A percentile compares a stretch with the other conserved stretches of the same genome.
Conservation (phyloP, 306 rosid genomes). For the Arachis hypogaea region DNA sequence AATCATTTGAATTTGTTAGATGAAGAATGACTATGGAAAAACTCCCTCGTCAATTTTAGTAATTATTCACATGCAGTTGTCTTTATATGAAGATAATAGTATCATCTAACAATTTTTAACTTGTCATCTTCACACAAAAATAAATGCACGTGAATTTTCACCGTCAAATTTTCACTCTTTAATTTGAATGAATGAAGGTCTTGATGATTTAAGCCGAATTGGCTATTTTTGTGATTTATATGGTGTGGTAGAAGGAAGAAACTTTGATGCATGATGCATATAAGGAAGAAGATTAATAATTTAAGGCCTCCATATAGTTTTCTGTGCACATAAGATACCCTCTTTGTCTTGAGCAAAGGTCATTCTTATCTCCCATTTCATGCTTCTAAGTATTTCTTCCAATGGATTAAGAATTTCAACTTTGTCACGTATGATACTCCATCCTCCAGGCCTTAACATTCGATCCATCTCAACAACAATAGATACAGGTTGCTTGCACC, state of each 20-base stretch:
- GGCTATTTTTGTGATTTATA: neutral
- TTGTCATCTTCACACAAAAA: too few species aligned
- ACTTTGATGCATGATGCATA: neutral
- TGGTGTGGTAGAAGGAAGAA: neutral
- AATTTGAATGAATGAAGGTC: constrained; percentile 20
- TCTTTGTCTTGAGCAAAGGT: constrained; percentile 70
- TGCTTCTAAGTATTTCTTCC: constrained; percentile 70
- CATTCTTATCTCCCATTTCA: constrained; percentile 87
- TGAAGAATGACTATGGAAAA: neutral
- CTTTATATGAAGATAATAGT: too few species aligned
- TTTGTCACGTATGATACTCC: constrained; percentile 88
- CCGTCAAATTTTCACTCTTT: too few species aligned
- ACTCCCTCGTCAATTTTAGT: constrained; percentile 2
- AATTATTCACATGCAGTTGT: too few species aligned
- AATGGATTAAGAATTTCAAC: constrained; percentile 74
- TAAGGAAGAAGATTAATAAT: neutral
- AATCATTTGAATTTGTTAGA: constrained; percentile 13
- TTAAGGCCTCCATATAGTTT: constrained; percentile 83
- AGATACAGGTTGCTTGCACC: constrained; percentile 84
- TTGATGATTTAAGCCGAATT: neutral
- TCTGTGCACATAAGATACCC: constrained; percentile 87
- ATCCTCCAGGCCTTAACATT: constrained; percentile 86
- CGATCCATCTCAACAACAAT: constrained; percentile 97
- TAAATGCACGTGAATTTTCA: too few species aligned
- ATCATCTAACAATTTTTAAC: too few species aligned